These are phyloP conservation scores for Naganishia vishniacii DNA, from an alignment of 768 basidiomycete genomes.

Conservation along the genomic window DNA sequence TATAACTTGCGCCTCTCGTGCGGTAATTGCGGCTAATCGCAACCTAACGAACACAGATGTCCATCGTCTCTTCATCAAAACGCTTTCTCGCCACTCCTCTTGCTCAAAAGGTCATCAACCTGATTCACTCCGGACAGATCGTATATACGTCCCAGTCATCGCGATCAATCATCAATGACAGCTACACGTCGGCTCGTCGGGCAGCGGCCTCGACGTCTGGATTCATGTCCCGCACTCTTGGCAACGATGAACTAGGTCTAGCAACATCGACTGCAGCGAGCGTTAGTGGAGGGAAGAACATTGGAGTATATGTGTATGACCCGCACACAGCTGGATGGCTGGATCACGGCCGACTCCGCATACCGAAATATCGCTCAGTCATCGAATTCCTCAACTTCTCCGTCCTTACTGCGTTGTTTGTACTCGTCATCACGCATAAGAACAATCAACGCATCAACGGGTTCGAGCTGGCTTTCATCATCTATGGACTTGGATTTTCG, in stretches of 20 bases:
- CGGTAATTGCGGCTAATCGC: not conserved
- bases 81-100: constrained; percentile 74
- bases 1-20: constrained; percentile 22
- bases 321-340: constrained; percentile 52
- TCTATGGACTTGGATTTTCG: constrained; percentile 71
- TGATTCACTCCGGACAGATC: constrained; percentile 65
- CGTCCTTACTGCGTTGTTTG: constrained; percentile 62
- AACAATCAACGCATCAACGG: constrained; percentile 55
- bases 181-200: constrained; percentile 58
- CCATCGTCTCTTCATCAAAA: constrained; percentile 78
- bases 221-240: constrained; percentile 19
- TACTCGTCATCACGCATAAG: constrained; percentile 61
- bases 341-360: constrained; percentile 78
- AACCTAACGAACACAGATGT: constrained; percentile 58
- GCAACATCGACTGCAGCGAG: constrained; percentile 54
- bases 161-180: constrained; percentile 78
- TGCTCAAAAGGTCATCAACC: constrained; percentile 77
- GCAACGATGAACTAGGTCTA: constrained; percentile 54
- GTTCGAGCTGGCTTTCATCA: constrained; percentile 68
- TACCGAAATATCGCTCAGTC: constrained; percentile 59
- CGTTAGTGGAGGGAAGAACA: constrained; percentile 65
- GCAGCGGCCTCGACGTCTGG: constrained; percentile 13
- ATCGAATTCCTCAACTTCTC: constrained; percentile 70
- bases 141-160: constrained; percentile 52
- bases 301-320: constrained; percentile 49